Evolutionary conservation across 2,329 filamentous ascomycete species (phyloP).

Genomic region (Dryadomyces quercus-mongolicae): DNA sequence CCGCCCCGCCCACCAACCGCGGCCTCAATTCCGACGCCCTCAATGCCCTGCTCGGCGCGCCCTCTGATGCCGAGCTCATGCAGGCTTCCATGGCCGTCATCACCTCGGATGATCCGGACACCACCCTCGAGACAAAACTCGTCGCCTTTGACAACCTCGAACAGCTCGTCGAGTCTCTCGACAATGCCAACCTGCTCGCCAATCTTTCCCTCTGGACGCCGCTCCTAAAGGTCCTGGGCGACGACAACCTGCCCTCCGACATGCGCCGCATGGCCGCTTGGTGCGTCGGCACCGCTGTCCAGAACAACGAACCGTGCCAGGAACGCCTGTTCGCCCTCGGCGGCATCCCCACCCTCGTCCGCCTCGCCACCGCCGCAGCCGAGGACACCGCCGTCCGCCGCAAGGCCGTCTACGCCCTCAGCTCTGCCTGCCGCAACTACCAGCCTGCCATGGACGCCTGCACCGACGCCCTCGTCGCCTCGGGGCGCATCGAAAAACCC

Average conservation of each 20-base stretch:
- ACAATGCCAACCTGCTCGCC: conserved; percentile 93
- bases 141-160: conserved; percentile 91
- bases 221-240: conserved; percentile 56
- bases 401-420: conserved; percentile 85
- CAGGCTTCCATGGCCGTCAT: conserved; percentile 69
- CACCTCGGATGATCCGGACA: conserved; percentile 42
- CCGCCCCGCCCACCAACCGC: conserved; percentile 13
- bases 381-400: conserved; percentile 50
- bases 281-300: conserved; percentile 88
- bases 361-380: conserved; percentile 47
- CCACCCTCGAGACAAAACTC: conserved; percentile 63
- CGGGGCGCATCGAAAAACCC: conserved; percentile 35
- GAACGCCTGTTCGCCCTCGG: conserved; percentile 53
- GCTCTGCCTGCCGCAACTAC: conserved; percentile 76
- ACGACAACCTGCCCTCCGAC: conserved; percentile 47
- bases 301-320: conserved; percentile 85
- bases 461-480: conserved; percentile 46
- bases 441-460: conserved; percentile 68
- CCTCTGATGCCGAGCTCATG: conserved; percentile 89
- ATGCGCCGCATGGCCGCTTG: conserved; percentile 81
- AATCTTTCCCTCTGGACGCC: conserved; percentile 71
- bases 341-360: conserved; percentile 58
- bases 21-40: conserved; percentile 58
- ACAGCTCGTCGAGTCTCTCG: conserved; percentile 79
- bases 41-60: conserved; percentile 65